phyloP scores from a whole-genome alignment of 2,329 filamentous ascomycete species.

The Sclerotinia sclerotiorum region DNA sequence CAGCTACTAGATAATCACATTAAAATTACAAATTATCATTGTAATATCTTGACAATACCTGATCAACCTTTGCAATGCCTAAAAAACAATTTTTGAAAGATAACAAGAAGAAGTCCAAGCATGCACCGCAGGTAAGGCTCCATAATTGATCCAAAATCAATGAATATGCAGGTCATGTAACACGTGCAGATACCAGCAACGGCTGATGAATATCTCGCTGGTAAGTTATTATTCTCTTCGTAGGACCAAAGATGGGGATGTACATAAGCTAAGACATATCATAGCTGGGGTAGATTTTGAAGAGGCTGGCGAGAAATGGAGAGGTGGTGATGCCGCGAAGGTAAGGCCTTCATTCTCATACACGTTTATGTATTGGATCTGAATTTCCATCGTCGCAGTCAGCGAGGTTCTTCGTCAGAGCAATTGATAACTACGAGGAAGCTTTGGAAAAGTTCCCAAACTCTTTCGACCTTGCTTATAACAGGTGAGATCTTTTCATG shows the following conservation, averaged over 20 bases:
- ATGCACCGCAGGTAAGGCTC: constrained; percentile 34
- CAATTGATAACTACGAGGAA: constrained; percentile 64
- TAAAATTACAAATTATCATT: background rate
- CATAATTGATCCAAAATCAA: background rate
- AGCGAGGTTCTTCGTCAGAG: constrained; percentile 57
- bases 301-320: constrained; percentile 73
- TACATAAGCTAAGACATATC: constrained; percentile 23
- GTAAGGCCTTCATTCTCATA: constrained; percentile 25
- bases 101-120: constrained; percentile 44
- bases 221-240: constrained; percentile 40
- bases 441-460: constrained; percentile 59
- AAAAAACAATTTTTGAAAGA: constrained; percentile 43
- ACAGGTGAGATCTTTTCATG: constrained; percentile 54
- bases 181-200: constrained; percentile 52
- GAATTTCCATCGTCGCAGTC: constrained; percentile 35
- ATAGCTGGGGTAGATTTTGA: constrained; percentile 65
- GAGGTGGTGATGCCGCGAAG: constrained; percentile 68
- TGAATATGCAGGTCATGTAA: constrained; percentile 2
- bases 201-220: constrained; percentile 66
- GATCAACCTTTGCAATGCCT: constrained; percentile 29
- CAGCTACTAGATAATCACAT: background rate
- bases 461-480: constrained; percentile 72
- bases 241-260: background rate
- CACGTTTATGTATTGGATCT: constrained; percentile 2
- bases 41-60: background rate